These are phyloP conservation scores for Fusarium papillatum DNA, from an alignment of 2,329 filamentous ascomycete species.

Conservation along the genomic window DNA sequence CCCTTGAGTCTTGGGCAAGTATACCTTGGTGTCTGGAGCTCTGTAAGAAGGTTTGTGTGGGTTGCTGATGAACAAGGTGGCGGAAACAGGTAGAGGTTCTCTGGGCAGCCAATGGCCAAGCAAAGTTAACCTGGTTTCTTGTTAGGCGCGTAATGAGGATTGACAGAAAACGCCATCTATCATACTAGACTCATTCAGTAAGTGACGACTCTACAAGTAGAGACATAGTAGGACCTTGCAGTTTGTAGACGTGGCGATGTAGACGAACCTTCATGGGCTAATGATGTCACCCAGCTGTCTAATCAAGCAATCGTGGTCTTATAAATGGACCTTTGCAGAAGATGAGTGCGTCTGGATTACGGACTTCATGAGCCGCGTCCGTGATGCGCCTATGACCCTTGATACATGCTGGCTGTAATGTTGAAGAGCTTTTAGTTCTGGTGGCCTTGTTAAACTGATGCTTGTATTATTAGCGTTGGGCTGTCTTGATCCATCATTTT, in stretches of 20 bases:
- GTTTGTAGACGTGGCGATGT: not conserved
- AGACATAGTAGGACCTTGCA: too few species aligned
- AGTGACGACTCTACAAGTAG: too few species aligned
- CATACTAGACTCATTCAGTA: not conserved
- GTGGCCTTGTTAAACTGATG: not conserved
- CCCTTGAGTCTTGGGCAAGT: not conserved
- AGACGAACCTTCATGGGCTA: not conserved
- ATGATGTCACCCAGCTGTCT: not conserved
- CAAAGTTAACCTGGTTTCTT: not conserved
- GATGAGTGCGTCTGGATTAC: too few species aligned
- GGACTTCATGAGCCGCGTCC: too few species aligned
- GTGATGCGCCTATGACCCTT: not conserved
- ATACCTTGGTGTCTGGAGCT: rapidly evolving
- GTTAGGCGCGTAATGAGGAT: not conserved
- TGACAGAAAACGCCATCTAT: not conserved
- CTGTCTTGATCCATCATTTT: not conserved
- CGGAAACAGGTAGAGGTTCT: not conserved
- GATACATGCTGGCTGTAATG: not conserved
- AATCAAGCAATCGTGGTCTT: not conserved
- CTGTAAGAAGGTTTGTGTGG: not conserved
- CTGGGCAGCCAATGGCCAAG: not conserved
- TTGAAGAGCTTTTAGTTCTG: not conserved
- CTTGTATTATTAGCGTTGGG: too few species aligned
- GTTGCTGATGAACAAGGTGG: not conserved
- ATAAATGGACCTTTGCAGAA: too few species aligned